phyloP scores from a whole-genome alignment of 2,329 filamentous ascomycete species.

The Hypoxylon sp. region DNA sequence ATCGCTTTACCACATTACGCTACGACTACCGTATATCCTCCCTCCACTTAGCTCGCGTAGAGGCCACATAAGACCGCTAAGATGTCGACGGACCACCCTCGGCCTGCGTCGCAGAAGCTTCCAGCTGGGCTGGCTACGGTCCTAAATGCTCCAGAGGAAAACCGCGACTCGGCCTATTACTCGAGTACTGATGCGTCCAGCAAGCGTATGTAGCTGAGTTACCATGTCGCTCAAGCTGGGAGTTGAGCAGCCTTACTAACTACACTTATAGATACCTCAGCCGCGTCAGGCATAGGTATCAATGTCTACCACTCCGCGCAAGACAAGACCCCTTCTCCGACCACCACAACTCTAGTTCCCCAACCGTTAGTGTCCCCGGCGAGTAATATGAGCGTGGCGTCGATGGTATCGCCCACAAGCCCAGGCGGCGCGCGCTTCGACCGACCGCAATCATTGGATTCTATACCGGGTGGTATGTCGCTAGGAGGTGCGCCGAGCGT shows the following conservation, averaged over 20 bases:
- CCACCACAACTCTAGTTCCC: constrained; percentile 63
- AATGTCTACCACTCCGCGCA: constrained; percentile 63
- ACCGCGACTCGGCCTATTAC: constrained; percentile 66
- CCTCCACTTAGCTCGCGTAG: neutral
- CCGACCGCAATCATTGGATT: constrained; percentile 58
- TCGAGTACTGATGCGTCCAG: constrained; percentile 63
- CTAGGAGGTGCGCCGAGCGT: constrained; percentile 53
- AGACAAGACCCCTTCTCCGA: constrained; percentile 74
- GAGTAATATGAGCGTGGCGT: constrained; percentile 74
- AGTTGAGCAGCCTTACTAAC: constrained; percentile 42
- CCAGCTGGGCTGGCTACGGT: constrained; percentile 64
- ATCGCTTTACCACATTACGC: neutral
- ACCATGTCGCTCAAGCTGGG: constrained; percentile 22
- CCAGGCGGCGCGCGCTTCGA: constrained; percentile 61
- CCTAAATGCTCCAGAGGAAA: constrained; percentile 63
- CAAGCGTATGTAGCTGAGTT: constrained; percentile 59
- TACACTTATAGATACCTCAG: constrained; percentile 58
- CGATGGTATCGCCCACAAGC: constrained; percentile 72
- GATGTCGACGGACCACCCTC: constrained; percentile 56
- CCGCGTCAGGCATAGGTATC: constrained; percentile 59
- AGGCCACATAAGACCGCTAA: constrained; percentile 4
- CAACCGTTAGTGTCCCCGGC: constrained; percentile 68
- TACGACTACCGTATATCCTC: constrained; percentile 10
- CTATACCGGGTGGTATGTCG: constrained; percentile 52
- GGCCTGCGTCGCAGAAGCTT: constrained; percentile 59